A percentile compares a stretch with the other conserved stretches of the same genome.
Evolutionary conservation across 441 rosid species (phyloP).

Genomic region (Viola pubescens): DNA sequence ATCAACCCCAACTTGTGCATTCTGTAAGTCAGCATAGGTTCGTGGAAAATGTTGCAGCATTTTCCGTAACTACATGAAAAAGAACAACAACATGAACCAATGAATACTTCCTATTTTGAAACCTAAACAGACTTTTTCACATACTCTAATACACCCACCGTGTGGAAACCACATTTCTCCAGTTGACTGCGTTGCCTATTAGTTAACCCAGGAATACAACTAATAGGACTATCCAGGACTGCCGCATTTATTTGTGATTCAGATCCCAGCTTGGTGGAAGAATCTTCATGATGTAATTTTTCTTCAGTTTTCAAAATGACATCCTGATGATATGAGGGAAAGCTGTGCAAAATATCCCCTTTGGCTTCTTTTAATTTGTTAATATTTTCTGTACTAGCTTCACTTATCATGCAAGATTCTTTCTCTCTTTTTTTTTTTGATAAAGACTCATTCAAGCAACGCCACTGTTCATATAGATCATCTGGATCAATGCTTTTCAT

Average conservation of each 20-base stretch:
- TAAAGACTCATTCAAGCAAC: conserved; percentile 31
- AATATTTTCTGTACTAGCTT: conserved; percentile 10
- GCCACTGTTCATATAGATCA: conserved; percentile 33
- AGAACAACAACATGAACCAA: conserved; percentile 16
- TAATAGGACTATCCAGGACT: conserved; percentile 49
- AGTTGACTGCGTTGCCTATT: conserved; percentile 54
- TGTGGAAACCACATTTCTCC: conserved; percentile 76
- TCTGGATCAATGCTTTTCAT: conserved; percentile 44
- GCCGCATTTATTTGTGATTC: conserved; percentile 18
- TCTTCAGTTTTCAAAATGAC: conserved; percentile 30
- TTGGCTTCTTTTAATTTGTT: conserved; percentile 9
- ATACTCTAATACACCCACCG: conserved; percentile 40
- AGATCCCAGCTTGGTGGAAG: conserved; percentile 13
- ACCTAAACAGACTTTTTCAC: conserved; percentile 2
- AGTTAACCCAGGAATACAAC: conserved; percentile 59
- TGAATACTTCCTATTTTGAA: conserved; percentile 12
- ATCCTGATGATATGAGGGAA: conserved; percentile 24
- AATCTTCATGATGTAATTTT: conserved; percentile 25
- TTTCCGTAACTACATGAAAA: conserved; percentile 53
- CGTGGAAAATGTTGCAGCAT: conserved; percentile 89
- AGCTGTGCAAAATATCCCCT: conserved; percentile 25
- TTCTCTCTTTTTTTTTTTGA: conserved; percentile 21
- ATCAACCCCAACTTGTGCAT: conserved; percentile 64
- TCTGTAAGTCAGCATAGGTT: conserved; percentile 87
- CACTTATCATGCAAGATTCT: conserved; percentile 4